These are phyloP conservation scores for Apophysomyces sp. DNA, from an alignment of 371 early-diverging fungal genomes.

Conservation along the genomic window DNA sequence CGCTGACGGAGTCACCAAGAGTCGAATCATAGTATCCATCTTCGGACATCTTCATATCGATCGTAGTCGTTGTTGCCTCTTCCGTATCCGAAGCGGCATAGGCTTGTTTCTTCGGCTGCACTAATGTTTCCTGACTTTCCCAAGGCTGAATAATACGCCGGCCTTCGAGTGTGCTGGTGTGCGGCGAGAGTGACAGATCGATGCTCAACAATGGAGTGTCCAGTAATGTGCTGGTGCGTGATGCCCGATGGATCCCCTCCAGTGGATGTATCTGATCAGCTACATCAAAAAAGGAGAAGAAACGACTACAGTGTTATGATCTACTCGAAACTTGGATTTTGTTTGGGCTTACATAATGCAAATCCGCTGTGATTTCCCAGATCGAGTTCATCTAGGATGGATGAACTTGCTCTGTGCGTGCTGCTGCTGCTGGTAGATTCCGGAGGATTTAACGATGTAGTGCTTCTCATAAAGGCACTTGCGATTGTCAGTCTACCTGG, in stretches of 20 bases:
- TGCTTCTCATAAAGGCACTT: slow-evolving; percentile 27
- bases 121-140: slow-evolving; percentile 48
- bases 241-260: not conserved
- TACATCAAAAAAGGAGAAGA: not conserved
- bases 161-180: slow-evolving; percentile 6
- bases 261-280: slow-evolving; percentile 11
- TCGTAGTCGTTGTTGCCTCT: slow-evolving; percentile 15
- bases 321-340: not conserved
- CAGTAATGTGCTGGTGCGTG: slow-evolving; percentile 3
- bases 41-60: not conserved
- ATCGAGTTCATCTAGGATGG: slow-evolving; percentile 17
- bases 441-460: not conserved
- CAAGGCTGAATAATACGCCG: slow-evolving; percentile 24
- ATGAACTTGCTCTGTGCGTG: not conserved
- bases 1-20: slow-evolving; percentile 5
- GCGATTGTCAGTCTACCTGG: slow-evolving; percentile 37
- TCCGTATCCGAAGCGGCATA: slow-evolving; percentile 13
- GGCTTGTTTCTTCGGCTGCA: slow-evolving; percentile 8
- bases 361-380: slow-evolving; percentile 2
- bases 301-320: too few relatives aligned
- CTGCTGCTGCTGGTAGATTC: slow-evolving; percentile 9
- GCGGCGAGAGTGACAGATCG: slow-evolving; percentile 13
- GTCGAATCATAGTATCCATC: slow-evolving; percentile 1
- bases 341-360: not conserved
- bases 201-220: slow-evolving; percentile 9